These are phyloP conservation scores for Backusella luteola DNA, from an alignment of 192 early-diverging fungal species.

Conservation along the genomic window DNA sequence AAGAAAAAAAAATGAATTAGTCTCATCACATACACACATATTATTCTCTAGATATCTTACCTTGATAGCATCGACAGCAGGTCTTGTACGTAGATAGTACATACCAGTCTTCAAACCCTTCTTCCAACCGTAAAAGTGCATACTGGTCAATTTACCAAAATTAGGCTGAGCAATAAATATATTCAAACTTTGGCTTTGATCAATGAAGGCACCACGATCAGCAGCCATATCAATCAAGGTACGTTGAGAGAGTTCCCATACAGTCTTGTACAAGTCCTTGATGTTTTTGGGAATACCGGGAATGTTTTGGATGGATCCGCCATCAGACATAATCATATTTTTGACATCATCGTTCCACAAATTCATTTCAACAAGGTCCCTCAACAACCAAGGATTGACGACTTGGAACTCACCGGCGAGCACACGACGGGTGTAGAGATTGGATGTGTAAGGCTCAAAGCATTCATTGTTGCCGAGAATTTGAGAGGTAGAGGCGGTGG, in stretches of 20 bases:
- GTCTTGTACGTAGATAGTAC: conserved; percentile 96
- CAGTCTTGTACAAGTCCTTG: conserved; percentile 96
- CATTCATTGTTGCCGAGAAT: conserved; percentile 98
- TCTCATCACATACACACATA: background rate
- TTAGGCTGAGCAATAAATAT: conserved; percentile 94
- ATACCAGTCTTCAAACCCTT: conserved; percentile 98
- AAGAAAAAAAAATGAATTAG: background rate
- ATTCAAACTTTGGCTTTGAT: conserved; percentile 95
- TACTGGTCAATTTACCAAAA: conserved; percentile 91
- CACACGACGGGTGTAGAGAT: conserved; percentile 96
- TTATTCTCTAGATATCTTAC: background rate
- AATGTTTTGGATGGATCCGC: conserved; percentile 84
- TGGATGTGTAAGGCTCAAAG: conserved; percentile 87
- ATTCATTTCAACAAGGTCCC: conserved; percentile 89
- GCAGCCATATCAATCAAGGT: conserved; percentile 95
- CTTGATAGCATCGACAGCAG: conserved; percentile 97
- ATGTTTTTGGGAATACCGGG: conserved; percentile 77
- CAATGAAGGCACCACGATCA: conserved; percentile 95
- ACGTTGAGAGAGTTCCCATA: conserved; percentile 93
- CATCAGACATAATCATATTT: conserved; percentile 90
- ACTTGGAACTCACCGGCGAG: conserved; percentile 98
- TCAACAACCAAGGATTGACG: conserved; percentile 94
- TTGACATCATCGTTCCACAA: conserved; percentile 95
- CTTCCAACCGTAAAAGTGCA: conserved; percentile 99
- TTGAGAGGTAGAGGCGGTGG: conserved; percentile 95